A percentile compares a stretch with the other conserved stretches of the same genome.
Conservation (phyloP, 78 protist genomes). For the Neovahlkampfia damariscottae region DNA sequence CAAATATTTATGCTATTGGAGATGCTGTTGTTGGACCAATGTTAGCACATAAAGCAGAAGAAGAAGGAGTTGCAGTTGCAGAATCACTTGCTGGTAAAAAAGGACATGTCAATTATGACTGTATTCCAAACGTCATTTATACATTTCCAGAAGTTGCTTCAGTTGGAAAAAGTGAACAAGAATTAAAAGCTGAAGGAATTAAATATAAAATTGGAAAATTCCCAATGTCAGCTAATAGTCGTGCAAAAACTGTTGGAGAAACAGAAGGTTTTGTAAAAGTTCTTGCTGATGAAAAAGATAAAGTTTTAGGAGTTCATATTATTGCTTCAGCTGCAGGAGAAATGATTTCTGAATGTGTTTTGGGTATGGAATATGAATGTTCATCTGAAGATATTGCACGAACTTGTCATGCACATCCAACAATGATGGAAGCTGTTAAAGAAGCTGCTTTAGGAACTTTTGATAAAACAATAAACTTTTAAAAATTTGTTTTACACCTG, state of each 20-base stretch:
- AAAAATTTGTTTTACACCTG: slow-evolving; percentile 1
- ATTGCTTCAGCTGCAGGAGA: slow-evolving; percentile 85
- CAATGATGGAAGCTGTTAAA: slow-evolving; percentile 91
- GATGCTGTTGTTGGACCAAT: slow-evolving; percentile 95
- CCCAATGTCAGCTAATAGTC: slow-evolving; percentile 92
- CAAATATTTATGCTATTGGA: slow-evolving; percentile 93
- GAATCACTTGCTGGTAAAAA: slow-evolving; percentile 66
- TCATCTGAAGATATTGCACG: slow-evolving; percentile 84
- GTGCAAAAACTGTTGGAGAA: slow-evolving; percentile 80
- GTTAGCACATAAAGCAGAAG: slow-evolving; percentile 99
- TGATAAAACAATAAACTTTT: slow-evolving; percentile 87
- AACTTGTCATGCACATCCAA: slow-evolving; percentile 98
- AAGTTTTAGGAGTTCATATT: slow-evolving; percentile 86
- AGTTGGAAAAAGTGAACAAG: slow-evolving; percentile 96
- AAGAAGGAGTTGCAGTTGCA: slow-evolving; percentile 78
- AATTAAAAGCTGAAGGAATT: slow-evolving; percentile 67
- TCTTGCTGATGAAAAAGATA: slow-evolving; percentile 71
- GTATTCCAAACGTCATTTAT: slow-evolving; percentile 97
- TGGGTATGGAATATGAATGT: slow-evolving; percentile 91
- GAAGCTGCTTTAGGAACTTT: slow-evolving; percentile 83
- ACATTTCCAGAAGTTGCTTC: slow-evolving; percentile 98
- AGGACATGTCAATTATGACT: slow-evolving; percentile 93
- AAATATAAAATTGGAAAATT: slow-evolving; percentile 78
- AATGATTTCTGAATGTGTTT: slow-evolving; percentile 78
- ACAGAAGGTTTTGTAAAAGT: slow-evolving; percentile 92